Conservation (phyloP, 2,329 filamentous ascomycete genomes). For the Xylariaceae sp. region DNA sequence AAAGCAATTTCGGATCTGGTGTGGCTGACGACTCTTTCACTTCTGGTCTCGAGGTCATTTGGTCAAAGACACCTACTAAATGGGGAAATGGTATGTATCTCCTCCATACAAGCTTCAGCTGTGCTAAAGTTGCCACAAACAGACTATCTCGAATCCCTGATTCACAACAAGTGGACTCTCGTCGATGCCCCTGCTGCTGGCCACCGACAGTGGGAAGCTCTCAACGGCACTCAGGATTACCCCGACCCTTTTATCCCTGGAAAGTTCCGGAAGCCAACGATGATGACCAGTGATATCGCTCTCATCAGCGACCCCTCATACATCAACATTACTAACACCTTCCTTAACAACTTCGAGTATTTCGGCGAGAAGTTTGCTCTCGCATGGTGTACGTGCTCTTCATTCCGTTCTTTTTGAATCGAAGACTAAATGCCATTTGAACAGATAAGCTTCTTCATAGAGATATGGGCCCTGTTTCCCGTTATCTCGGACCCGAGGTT, state of each 20-base stretch:
- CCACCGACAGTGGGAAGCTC: slow-evolving; percentile 72
- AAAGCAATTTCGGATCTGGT: slow-evolving; percentile 58
- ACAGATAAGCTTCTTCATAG: slow-evolving; percentile 68
- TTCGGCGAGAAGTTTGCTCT: slow-evolving; percentile 65
- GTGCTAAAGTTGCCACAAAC: background rate
- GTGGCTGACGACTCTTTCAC: slow-evolving; percentile 70
- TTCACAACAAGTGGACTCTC: slow-evolving; percentile 74
- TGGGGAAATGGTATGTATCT: slow-evolving; percentile 58
- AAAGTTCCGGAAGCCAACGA: slow-evolving; percentile 69
- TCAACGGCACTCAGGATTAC: slow-evolving; percentile 61
- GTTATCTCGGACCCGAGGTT: slow-evolving; percentile 71
- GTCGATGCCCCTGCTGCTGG: slow-evolving; percentile 66
- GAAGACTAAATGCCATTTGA: background rate
- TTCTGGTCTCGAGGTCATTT: slow-evolving; percentile 72
- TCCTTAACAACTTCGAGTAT: slow-evolving; percentile 63
- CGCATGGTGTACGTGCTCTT: slow-evolving; percentile 62
- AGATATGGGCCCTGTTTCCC: slow-evolving; percentile 67
- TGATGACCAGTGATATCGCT: slow-evolving; percentile 72
- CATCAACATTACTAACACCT: slow-evolving; percentile 70
- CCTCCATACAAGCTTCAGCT: background rate
- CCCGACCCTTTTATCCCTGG: slow-evolving; percentile 65
- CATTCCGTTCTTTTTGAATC: background rate
- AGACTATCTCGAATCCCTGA: slow-evolving; percentile 68
- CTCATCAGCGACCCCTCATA: slow-evolving; percentile 67
- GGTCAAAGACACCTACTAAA: slow-evolving; percentile 70